phyloP scores from a whole-genome alignment of 2,329 filamentous ascomycete species.

The Hortaea werneckii region DNA sequence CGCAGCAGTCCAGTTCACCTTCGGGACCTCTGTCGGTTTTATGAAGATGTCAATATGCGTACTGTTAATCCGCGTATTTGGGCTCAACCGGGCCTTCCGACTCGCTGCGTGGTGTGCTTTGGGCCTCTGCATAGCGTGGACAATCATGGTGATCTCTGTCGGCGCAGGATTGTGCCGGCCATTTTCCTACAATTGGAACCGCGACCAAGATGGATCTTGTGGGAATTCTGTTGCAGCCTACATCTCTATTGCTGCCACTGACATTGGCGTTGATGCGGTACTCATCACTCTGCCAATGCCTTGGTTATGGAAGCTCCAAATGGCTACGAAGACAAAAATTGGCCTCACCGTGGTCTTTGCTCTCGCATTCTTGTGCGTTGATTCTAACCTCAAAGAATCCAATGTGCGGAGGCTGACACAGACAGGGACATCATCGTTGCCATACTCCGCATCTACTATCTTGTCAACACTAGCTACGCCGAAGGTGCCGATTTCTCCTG shows the following conservation, averaged over 20 bases:
- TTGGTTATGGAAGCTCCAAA: neutral
- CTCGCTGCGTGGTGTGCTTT: neutral
- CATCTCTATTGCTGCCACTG: neutral
- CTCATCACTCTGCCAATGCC: neutral
- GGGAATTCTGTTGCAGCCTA: neutral
- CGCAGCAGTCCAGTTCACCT: neutral
- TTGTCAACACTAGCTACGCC: neutral
- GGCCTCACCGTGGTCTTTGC: neutral
- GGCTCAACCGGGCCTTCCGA: neutral
- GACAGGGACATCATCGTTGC: neutral
- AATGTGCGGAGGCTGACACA: neutral
- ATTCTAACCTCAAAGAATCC: no score
- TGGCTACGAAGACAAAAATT: neutral
- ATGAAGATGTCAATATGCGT: neutral
- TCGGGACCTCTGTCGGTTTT: neutral
- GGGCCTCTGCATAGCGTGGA: neutral
- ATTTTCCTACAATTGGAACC: neutral
- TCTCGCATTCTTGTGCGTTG: no score
- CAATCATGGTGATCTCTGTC: neutral
- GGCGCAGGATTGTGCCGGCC: neutral
- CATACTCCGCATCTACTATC: neutral
- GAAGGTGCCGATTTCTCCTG: neutral
- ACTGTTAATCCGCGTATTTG: slow-evolving; percentile 1
- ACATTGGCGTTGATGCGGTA: neutral
- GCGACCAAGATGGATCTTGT: neutral